Conservation (phyloP, 2,329 filamentous ascomycete genomes). For the Nakataea oryzae region DNA sequence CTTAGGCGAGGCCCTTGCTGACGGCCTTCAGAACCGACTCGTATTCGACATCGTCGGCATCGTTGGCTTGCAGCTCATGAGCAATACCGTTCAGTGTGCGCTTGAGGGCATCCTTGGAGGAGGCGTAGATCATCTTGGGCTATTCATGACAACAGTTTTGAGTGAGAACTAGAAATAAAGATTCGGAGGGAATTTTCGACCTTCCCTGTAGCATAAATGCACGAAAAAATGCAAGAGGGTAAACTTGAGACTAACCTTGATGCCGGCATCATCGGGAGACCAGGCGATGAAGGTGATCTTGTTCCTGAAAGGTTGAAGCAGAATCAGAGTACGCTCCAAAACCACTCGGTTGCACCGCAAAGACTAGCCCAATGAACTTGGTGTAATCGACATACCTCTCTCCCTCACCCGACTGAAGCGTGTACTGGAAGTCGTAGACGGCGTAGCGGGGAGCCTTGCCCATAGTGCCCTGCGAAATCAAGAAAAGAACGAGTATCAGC, state of each 20-base stretch:
- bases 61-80: constrained; percentile 74
- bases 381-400: constrained; percentile 40
- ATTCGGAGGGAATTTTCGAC: neutral
- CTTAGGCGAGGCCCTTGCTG: constrained; percentile 48
- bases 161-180: neutral
- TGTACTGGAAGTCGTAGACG: constrained; percentile 78
- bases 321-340: neutral
- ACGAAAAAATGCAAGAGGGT: neutral
- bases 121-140: constrained; percentile 86
- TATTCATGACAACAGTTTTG: constrained; percentile 21
- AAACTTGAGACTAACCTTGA: constrained; percentile 49
- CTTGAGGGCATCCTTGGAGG: constrained; percentile 81
- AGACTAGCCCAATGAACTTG: too few species aligned
- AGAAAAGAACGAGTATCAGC: neutral
- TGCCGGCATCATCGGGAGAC: constrained; percentile 70
- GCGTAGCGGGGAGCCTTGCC: constrained; percentile 68
- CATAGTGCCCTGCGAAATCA: constrained; percentile 36
- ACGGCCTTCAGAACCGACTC: constrained; percentile 57
- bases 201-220: constrained; percentile 7
- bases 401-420: constrained; percentile 61
- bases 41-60: constrained; percentile 72
- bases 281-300: constrained; percentile 73
- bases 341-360: neutral
- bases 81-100: constrained; percentile 66
- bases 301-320: constrained; percentile 36